Evolutionary conservation across 805 yeast species (phyloP), one percentile per base, ranked within the genome.

Genomic region (Zygotorulaspora sp.): DNA sequence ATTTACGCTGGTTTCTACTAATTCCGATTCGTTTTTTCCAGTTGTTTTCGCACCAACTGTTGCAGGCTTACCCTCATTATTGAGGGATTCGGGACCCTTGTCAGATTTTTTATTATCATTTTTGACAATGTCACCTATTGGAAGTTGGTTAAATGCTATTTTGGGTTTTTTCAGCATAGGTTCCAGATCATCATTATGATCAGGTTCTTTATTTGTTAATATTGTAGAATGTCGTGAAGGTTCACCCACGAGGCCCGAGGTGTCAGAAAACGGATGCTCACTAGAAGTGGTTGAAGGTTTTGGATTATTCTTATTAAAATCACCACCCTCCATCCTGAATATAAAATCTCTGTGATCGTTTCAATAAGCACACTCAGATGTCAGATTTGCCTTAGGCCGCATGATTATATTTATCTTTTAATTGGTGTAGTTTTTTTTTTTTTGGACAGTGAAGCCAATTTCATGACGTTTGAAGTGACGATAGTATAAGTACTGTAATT

Each of bases 281-380:
- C 11, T 10, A 26, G 6, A 10, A 12, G 30, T 12, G 8, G n/a
- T 14, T n/a, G 30, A 10, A 4, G 30, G 30, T 5, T 26, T 26
- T 17, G 14, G 14, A 26, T 12, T 26, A 14, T 14, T 26, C 12
- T 8, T 14, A 27, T 13, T 20, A 11, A 18, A 41, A 6, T 22
- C 47, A 10, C 29, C 36, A 11, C 32, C 50, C 5, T 34, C 57
- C 20, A 30, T 26, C 12, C 12, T 26, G 30, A 26, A 14, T n/a
- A n/a, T n/a, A n/a, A n/a, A n/a, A n/a, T n/a, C n/a, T n/a, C n/a
- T n/a, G n/a, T n/a, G n/a, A n/a, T n/a, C n/a, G n/a, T n/a, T n/a
- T n/a, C n/a, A n/a, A n/a, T n/a, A n/a, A n/a, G n/a, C n/a, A n/a
- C n/a, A n/a, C n/a, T n/a, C n/a, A n/a, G n/a, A n/a, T n/a, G n/a